phyloP scores from a whole-genome alignment of 2,329 filamentous ascomycete genomes.

The Neonectria faginata region DNA sequence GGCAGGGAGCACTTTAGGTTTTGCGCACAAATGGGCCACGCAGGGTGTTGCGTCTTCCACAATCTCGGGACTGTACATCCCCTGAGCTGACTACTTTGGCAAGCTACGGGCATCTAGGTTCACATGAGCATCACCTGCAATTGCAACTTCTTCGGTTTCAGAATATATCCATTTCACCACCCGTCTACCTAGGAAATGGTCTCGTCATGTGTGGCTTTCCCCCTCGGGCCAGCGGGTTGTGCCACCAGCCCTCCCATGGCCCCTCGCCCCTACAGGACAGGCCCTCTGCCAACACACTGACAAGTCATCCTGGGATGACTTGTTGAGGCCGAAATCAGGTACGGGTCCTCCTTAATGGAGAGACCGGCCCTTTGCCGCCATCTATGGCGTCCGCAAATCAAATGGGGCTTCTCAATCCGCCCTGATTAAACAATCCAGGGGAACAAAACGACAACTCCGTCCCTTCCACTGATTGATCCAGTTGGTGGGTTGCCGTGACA shows the following conservation, averaged over 20 bases:
- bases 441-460: slow-evolving; percentile 10
- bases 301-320: slow-evolving; percentile 2
- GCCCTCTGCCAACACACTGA: slow-evolving; percentile 10
- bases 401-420: slow-evolving; percentile 1
- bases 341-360: slow-evolving; percentile 27
- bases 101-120: background rate
- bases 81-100: background rate
- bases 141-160: background rate
- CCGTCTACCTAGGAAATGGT: slow-evolving; percentile 17
- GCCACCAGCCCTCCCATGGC: slow-evolving; percentile 24
- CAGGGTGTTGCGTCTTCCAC: background rate
- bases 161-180: slow-evolving; percentile 20
- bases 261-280: background rate
- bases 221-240: slow-evolving; percentile 35
- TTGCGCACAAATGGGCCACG: background rate
- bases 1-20: no score
- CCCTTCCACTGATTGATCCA: slow-evolving; percentile 23
- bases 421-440: slow-evolving; percentile 6
- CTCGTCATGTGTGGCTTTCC: slow-evolving; percentile 17
- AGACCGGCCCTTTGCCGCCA: slow-evolving; percentile 18
- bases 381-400: slow-evolving; percentile 7
- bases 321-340: slow-evolving; percentile 8
- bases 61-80: background rate
- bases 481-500: slow-evolving; percentile 36
- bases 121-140: background rate